These are phyloP conservation scores for Hemileccinum impolitum DNA, from an alignment of 768 basidiomycete genomes.

Conservation along the genomic window DNA sequence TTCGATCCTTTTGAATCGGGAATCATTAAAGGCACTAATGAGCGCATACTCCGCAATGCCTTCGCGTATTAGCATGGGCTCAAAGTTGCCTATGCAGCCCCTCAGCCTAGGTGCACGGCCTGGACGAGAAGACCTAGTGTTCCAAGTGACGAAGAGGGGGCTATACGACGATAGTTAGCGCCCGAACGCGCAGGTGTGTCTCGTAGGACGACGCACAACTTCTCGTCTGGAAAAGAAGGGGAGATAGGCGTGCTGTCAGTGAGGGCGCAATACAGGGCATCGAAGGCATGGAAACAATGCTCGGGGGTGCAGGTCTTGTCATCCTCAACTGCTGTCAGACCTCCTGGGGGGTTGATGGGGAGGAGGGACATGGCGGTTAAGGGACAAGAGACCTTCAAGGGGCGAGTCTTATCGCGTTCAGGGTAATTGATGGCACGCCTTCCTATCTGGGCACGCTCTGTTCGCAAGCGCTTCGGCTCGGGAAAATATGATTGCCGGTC, in stretches of 20 bases:
- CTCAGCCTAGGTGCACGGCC: constrained; percentile 64
- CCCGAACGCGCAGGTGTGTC: not conserved
- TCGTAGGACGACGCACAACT: constrained; percentile 61
- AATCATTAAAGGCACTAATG: constrained; percentile 86
- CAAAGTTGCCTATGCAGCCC: constrained; percentile 96
- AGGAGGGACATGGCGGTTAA: constrained; percentile 50
- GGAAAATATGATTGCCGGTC: constrained; percentile 8
- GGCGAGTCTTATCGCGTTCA: not conserved
- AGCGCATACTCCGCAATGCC: constrained; percentile 90
- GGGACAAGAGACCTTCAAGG: constrained; percentile 19
- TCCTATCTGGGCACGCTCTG: constrained; percentile 27
- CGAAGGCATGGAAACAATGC: constrained; percentile 82
- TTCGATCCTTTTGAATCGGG: constrained; percentile 79
- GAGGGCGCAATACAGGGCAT: constrained; percentile 76
- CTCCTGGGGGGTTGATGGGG: constrained; percentile 47
- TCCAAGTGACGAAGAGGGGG: constrained; percentile 98
- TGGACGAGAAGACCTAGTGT: constrained; percentile 60
- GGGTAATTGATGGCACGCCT: too few species aligned
- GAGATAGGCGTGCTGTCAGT: constrained; percentile 48
- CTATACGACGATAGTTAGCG: constrained; percentile 14
- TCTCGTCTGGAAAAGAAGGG: constrained; percentile 66
- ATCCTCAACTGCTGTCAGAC: constrained; percentile 37
- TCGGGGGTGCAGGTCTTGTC: constrained; percentile 58
- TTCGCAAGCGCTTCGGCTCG: not conserved
- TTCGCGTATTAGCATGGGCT: constrained; percentile 64